Evolutionary conservation across 129 eudicot genomes (phyloP), one percentile per base, ranked within the genome.

Genomic region (Lactuca saligna): DNA sequence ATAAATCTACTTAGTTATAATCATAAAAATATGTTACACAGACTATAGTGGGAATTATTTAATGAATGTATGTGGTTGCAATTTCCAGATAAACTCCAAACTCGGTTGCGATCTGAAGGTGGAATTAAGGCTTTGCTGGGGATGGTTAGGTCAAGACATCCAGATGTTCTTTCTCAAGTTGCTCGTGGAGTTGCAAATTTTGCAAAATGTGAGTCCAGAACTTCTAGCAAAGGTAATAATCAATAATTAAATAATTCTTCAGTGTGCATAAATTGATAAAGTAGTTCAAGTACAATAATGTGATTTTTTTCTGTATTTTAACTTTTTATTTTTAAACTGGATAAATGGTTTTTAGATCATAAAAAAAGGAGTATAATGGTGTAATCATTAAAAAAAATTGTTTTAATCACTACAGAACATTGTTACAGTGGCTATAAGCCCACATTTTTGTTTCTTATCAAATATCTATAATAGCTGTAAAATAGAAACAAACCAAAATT

Each of bases 151-250:
- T 83, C 97, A 57, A 86, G 97, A 58, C 99, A 94, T 85, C 96
- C 93, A 12, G 97, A 94, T 46, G 99, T 94, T 71, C 93, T 94
- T 57, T 85, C 96, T 50, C 99, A 94, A 86, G 91, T 94, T 85
- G 99, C 99, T 61, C 99, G 99, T 17, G 99, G 99, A 37, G 85
- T 94, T 74, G 99, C 99, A 61, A 94, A 94, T 81, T 94, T 94
- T 77, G 97, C 99, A 6, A 94, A 94, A 78, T 94, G 99, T 64
- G 99, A 94, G 75, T 94, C 99, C 54, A 85, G 97, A 74, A 83
- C 96, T 20, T 81, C 88, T 54, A 76, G 80, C 73, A 93, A 90
- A 75, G 97, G 99, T 86, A 87, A 56, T 46, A 46, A 10, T 46
- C 4, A 12, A 12, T 2, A 9, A 39, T 0, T 39, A 39, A 39